Percentiles rank a stretch among this genome's conserved stretches.
Evolutionary conservation across 176 grass and related monocot species (phyloP).

Genomic region (Ensete ventricosum): DNA sequence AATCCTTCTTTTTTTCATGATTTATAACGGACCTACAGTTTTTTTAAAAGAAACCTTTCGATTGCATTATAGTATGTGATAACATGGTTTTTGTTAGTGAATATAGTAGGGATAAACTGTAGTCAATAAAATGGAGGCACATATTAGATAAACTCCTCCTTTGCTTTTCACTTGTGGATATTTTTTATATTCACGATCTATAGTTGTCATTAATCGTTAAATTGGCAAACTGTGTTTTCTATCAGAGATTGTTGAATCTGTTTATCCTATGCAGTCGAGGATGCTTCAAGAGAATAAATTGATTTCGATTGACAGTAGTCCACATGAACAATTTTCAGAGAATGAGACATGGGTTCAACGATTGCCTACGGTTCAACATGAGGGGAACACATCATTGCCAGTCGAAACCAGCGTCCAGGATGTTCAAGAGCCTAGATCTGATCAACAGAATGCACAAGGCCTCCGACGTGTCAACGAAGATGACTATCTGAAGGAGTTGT

Average conservation of each 20-base stretch:
- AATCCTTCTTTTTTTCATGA: too few species aligned
- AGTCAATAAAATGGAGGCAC: too few species aligned
- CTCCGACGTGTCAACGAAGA: constrained; percentile 38
- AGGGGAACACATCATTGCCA: constrained; percentile 15
- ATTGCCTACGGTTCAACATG: constrained; percentile 11
- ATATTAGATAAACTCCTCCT: too few species aligned
- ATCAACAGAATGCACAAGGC: constrained; percentile 27
- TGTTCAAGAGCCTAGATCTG: constrained; percentile 12
- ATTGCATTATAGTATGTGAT: too few species aligned
- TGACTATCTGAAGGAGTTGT: constrained; percentile 72
- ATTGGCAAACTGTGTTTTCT: not conserved
- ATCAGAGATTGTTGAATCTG: not conserved
- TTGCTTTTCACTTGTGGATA: not conserved
- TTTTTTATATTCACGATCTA: too few species aligned
- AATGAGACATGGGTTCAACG: constrained; percentile 32
- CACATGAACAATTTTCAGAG: not conserved
- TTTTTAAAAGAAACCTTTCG: too few species aligned
- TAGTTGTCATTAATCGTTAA: too few species aligned
- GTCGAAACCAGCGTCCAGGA: not conserved
- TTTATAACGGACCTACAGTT: too few species aligned
- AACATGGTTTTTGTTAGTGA: too few species aligned
- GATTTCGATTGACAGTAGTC: constrained; percentile 16
- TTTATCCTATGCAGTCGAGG: constrained; percentile 47
- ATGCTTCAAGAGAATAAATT: constrained; percentile 47
- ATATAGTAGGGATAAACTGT: too few species aligned